Conservation (phyloP, 148 eudicot species). For the Chenopodium berlandieri region DNA sequence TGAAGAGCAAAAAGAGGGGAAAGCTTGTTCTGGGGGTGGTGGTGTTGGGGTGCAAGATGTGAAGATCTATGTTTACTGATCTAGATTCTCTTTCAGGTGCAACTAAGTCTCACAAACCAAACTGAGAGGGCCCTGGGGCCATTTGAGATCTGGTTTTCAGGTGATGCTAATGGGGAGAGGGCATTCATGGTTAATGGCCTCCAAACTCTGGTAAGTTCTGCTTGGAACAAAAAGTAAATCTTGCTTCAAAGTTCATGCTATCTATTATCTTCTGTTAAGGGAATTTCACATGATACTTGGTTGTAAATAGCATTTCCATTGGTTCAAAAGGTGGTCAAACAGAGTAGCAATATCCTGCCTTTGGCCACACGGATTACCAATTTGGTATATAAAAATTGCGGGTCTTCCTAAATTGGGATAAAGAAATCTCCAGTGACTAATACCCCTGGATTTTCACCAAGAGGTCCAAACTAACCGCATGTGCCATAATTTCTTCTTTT, state of each 20-base stretch:
- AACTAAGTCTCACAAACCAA: conserved; percentile 71
- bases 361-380: background rate
- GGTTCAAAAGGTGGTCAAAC: background rate
- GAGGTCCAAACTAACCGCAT: no score
- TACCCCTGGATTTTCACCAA: no score
- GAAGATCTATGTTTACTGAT: conserved; percentile 1
- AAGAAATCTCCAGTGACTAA: no score
- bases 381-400: no score
- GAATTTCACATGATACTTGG: background rate
- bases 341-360: background rate
- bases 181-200: conserved; percentile 86
- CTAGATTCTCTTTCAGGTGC: conserved; percentile 49
- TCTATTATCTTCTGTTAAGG: background rate
- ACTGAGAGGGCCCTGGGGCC: conserved; percentile 86
- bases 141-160: conserved; percentile 77
- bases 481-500: no score
- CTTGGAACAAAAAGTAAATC: background rate
- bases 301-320: background rate
- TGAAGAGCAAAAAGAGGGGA: background rate
- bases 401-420: no score
- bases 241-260: background rate
- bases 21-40: background rate
- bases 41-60: background rate
- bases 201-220: conserved; percentile 59
- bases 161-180: conserved; percentile 66